These are phyloP conservation scores for Naganishia randhawae DNA, from an alignment of 768 basidiomycete species.

Conservation along the genomic window DNA sequence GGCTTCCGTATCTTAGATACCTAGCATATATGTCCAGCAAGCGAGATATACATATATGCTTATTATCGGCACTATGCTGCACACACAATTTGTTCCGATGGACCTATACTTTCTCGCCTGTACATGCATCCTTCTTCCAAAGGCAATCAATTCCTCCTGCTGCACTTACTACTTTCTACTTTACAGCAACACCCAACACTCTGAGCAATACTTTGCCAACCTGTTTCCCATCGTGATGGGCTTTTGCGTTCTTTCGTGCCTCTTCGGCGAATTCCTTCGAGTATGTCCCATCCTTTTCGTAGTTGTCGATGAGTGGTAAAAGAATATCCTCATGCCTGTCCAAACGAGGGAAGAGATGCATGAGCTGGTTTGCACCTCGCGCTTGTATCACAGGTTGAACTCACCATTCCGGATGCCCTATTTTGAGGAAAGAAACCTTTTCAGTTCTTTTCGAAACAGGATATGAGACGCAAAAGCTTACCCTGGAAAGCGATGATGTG, in stretches of 20 bases:
- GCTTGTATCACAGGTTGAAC: too few species aligned
- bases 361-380: too few species aligned
- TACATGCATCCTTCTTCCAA: neutral
- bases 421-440: neutral
- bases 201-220: constrained; percentile 34
- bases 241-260: constrained; percentile 32
- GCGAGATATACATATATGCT: too few species aligned
- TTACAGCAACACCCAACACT: constrained; percentile 34
- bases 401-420: constrained; percentile 42
- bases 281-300: constrained; percentile 38
- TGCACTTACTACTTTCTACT: neutral
- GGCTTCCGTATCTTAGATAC: too few species aligned
- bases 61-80: too few species aligned
- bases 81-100: too few species aligned
- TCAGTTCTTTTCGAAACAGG: neutral
- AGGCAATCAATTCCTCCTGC: neutral
- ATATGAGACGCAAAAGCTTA: constrained; percentile 19
- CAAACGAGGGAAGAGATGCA: too few species aligned
- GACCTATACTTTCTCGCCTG: neutral
- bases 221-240: constrained; percentile 34
- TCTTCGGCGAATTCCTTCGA: constrained; percentile 34
- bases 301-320: constrained; percentile 38
- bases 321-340: constrained; percentile 40
- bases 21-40: too few species aligned
- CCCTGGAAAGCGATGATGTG: constrained; percentile 42